Evolutionary conservation across 345 rosid genomes (phyloP), one percentile per base, ranked within the genome.

Genomic region (Euphorbia tirucalli): DNA sequence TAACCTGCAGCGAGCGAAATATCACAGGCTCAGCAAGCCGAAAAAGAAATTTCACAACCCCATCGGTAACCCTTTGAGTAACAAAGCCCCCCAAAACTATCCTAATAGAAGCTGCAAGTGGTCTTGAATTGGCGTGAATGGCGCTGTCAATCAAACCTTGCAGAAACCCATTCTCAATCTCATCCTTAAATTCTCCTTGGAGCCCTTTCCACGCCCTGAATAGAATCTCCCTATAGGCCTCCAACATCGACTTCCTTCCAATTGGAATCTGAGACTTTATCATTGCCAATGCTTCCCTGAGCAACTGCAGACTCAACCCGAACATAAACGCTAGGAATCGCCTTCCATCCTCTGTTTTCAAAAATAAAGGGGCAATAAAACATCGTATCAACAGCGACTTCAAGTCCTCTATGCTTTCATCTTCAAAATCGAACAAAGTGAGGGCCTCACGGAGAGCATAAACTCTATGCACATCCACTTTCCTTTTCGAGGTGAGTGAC

Each of bases 261-360:
- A 85, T 87, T 0, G 93, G 86, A 76, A 95, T 89, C 86, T 95
- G 99, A 18, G 97, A 88, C 72, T 74, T 87, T 13, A 95, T 84
- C 85, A 95, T 87, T 7, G 90, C 99, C 77, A 95, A 79, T 24
- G 84, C 89, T 5, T 93, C 88, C 85, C 87, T 94, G 86, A 85
- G 49, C 68, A 92, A 66, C 85, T 90, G 93, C 80, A 77, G 37
- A 72, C 96, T 88, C 80, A 95, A 84, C 60, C 96, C 92, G 63
- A 89, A 90, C 9, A 90, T 74, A 63, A 90, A 90, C 32, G 90
- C 87, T 44, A 89, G 68, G 54, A 92, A 95, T 37, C 74, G 83
- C 89, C 85, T 87, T 41, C 99, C 99, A 16, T 95, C 97, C 66
- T 92, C 93, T 0, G 95, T 87, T 65, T 88, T 95, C 64, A 95